Base-by-base conservation (phyloP, 331 rosid genomes). In the Acacia pycnantha region DNA sequence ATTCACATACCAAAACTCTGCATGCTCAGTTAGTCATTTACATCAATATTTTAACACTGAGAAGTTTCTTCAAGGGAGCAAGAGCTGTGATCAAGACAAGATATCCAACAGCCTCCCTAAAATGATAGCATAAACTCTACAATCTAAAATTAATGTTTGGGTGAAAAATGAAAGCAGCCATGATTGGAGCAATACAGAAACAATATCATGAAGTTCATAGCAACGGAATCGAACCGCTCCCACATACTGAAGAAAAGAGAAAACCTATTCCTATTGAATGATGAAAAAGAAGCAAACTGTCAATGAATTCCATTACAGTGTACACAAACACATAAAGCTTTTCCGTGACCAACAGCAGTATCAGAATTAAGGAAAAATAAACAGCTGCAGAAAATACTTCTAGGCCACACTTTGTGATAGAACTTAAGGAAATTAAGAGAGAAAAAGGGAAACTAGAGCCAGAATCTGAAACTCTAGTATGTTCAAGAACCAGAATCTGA, bases 251-350 rank as follows among this genome's bases (percentile, higher is more conserved):
- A 66, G 54, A 76, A 41, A 69, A 76, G 26, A 44, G 73, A 62
- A 75, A 77, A 75, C 56, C 0, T 59, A 54, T 69, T 46, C 31
- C 70, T 33, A 16, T 37, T 62, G 27, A 72, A 69, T 58, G 44
- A 70, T 19, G 19, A 61, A 59, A 69, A 75, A 26, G 58, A 37
- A 64, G 65, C 15, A 18, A 33, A 73, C 74, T 66, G 44, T 59
- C 29, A 26, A 41, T 48, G 22, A 83, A 79, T 58, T 50, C 27
- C 58, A 77, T 29, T 81, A 77, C 77, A 79, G 24, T 12, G 64
- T 44, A 54, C 41, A 53, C 73, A 62, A 75, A 65, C 41, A 31
- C 22, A 26, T 53, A 16, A 56, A 47, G 70, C 72, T 74, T 74
- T 67, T 46, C 40, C 5, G 54, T 22, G 21, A 53, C 47, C 27